Percentiles rank a stretch among this genome's conserved stretches.
phyloP scores from a whole-genome alignment of 306 rosid species.

The Begonia peltatifolia region DNA sequence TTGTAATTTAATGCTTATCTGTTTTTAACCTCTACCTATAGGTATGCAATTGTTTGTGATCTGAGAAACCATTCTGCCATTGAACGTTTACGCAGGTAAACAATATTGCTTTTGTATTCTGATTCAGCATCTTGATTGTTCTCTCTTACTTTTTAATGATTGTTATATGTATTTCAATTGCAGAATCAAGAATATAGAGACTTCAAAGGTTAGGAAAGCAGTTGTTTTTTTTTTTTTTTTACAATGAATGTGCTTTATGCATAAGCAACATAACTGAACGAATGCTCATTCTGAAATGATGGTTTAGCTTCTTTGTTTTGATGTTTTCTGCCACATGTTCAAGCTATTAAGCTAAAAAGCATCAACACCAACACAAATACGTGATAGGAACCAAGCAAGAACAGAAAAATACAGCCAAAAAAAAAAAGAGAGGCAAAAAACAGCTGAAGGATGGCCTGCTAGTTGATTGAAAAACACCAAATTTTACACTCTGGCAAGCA shows the following conservation, averaged over 20 bases:
- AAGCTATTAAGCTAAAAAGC: too few relatives aligned
- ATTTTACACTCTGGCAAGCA: too few relatives aligned
- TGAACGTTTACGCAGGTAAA: conserved; percentile 84
- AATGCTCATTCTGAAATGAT: too few relatives aligned
- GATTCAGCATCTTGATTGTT: not conserved
- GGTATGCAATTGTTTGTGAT: conserved; percentile 85
- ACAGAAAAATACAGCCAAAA: too few relatives aligned
- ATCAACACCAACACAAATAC: too few relatives aligned
- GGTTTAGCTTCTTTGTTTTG: too few relatives aligned
- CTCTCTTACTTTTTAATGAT: conserved; percentile 5
- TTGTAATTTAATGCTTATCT: not conserved
- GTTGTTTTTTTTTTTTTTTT: conserved; percentile 5
- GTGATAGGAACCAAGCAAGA: too few relatives aligned
- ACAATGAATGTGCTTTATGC: conserved; percentile 3
- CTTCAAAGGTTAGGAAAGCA: conserved; percentile 48
- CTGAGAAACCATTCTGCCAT: conserved; percentile 62
- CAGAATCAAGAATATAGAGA: conserved; percentile 83
- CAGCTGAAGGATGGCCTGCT: too few relatives aligned
- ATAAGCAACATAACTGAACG: not conserved
- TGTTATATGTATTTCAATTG: conserved; percentile 29
- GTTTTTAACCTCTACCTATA: conserved; percentile 7
- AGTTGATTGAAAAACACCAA: too few relatives aligned
- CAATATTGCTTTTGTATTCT: not conserved
- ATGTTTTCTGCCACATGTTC: too few relatives aligned
- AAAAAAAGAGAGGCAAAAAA: too few relatives aligned